A percentile compares a stretch with the other conserved stretches of the same genome.
Conservation (phyloP, 305 asterid species). For the Solanum aculeatissimum region DNA sequence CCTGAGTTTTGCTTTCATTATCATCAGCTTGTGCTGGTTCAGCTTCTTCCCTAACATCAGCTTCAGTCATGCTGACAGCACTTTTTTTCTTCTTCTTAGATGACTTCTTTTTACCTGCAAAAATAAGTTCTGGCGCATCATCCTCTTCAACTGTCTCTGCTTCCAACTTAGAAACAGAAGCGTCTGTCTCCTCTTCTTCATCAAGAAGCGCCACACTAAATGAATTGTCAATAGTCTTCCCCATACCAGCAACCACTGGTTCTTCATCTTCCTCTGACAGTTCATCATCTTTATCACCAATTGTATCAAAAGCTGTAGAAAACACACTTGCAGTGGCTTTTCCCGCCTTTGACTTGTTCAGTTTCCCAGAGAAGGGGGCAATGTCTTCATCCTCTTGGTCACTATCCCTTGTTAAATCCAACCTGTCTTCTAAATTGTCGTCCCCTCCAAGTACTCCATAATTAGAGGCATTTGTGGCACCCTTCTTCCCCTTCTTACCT, state of each 20-base stretch:
- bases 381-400: background rate
- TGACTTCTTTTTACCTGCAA: constrained; percentile 88
- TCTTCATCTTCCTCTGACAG: constrained; percentile 10
- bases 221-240: constrained; percentile 30
- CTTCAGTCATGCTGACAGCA: constrained; percentile 22
- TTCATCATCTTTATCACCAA: constrained; percentile 27
- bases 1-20: constrained; percentile 25
- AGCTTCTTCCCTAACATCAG: constrained; percentile 17
- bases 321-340: constrained; percentile 14
- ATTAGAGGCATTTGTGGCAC: constrained; percentile 23
- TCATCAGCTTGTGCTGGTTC: constrained; percentile 28
- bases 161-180: constrained; percentile 22
- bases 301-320: constrained; percentile 12
- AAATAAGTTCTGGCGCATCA: constrained; percentile 30
- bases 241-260: constrained; percentile 8
- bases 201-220: constrained; percentile 40
- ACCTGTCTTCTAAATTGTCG: constrained; percentile 15
- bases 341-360: constrained; percentile 16
- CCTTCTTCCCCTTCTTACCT: constrained; percentile 39
- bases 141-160: constrained; percentile 29
- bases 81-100: constrained; percentile 48
- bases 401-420: background rate
- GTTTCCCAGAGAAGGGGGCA: constrained; percentile 12
- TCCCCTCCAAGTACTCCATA: constrained; percentile 50
- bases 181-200: constrained; percentile 36